Conservation (phyloP, 1,284 basidiomycete species). For the Boletus semigastroideus region DNA sequence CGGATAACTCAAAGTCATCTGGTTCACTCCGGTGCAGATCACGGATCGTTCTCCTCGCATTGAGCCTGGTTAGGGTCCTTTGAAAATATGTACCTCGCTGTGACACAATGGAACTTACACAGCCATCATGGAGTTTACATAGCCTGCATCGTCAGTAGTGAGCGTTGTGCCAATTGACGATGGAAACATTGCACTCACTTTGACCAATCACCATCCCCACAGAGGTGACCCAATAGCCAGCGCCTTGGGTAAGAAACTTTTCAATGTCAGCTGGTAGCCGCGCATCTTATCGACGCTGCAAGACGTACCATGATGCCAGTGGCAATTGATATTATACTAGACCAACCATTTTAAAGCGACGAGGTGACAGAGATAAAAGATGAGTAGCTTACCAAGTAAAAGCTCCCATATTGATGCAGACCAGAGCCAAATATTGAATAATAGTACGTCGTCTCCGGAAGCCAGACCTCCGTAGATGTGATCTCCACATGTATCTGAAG, state of each 20-base stretch:
- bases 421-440: slow-evolving; percentile 6
- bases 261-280: background rate
- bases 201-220: slow-evolving; percentile 3
- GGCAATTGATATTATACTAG: background rate
- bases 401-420: slow-evolving; percentile 5
- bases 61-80: slow-evolving; percentile 1
- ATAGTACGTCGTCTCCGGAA: slow-evolving; percentile 6
- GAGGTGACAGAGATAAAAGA: background rate
- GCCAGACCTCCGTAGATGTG: background rate
- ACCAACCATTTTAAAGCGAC: background rate
- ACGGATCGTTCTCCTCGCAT: slow-evolving; percentile 8
- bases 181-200: background rate
- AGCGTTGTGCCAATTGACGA: background rate
- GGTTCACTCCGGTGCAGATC: background rate
- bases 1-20: background rate
- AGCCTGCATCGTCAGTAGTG: slow-evolving; percentile 6
- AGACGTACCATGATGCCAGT: slow-evolving; percentile 2
- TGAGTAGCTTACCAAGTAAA: slow-evolving; percentile 10
- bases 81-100: background rate
- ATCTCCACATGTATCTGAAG: slow-evolving; percentile 17
- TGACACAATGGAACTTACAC: slow-evolving; percentile 7
- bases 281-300: no score
- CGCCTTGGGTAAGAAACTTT: slow-evolving; percentile 6
- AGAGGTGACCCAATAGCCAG: slow-evolving; percentile 3
- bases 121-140: slow-evolving; percentile 15